phyloP scores from a whole-genome alignment of 805 yeast species.

The Lipomyces starkeyi region DNA sequence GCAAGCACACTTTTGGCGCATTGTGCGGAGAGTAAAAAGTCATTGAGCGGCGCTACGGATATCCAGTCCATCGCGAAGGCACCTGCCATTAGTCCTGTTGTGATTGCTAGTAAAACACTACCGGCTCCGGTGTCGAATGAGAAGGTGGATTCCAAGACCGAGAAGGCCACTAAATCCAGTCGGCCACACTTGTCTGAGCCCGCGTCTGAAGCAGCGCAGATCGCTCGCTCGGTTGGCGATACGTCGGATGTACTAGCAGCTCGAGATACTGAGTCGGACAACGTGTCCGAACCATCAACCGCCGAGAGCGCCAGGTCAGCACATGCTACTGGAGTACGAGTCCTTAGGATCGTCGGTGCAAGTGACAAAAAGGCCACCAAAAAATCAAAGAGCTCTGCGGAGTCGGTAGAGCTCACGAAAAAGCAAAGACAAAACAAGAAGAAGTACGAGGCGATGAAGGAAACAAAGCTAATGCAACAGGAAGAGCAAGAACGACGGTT shows the following conservation, averaged over 20 bases:
- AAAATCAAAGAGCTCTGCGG: background rate
- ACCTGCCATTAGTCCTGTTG: too few species aligned
- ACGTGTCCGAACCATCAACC: background rate
- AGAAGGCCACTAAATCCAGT: background rate
- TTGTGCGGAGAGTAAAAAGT: background rate
- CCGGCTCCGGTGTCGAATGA: too few species aligned
- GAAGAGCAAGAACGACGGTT: conserved; percentile 23
- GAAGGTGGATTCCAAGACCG: too few species aligned
- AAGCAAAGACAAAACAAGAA: conserved; percentile 31
- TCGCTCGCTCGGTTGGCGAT: background rate
- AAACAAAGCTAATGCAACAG: conserved; percentile 13
- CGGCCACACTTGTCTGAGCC: background rate
- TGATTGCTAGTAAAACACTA: too few species aligned
- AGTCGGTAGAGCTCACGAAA: conserved; percentile 15
- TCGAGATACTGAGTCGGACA: background rate
- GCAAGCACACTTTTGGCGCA: background rate
- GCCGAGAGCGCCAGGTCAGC: background rate
- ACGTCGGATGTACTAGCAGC: background rate
- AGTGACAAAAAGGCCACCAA: conserved; percentile 6
- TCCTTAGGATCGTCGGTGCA: conserved; percentile 19
- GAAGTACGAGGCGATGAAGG: conserved; percentile 15
- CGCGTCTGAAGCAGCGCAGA: background rate
- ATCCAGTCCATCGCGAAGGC: background rate
- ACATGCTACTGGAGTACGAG: conserved; percentile 1
- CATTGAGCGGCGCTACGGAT: background rate